These are phyloP conservation scores for Euryodendron excelsum DNA, from an alignment of 148 eudicot genomes.

Conservation along the genomic window DNA sequence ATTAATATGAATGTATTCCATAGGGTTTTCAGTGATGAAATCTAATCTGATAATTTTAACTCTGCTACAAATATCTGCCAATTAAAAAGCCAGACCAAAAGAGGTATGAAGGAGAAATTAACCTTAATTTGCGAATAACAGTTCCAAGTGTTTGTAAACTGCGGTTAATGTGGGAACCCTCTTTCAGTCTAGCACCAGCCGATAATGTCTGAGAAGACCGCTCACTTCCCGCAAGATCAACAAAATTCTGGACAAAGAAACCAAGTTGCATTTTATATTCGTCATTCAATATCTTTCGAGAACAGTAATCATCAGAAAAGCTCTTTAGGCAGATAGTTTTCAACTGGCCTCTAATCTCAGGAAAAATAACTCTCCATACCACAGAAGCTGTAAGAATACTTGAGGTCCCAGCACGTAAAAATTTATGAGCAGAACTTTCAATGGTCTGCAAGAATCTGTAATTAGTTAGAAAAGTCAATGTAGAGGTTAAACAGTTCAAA, in stretches of 20 bases:
- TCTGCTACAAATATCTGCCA: background rate
- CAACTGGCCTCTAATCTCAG: background rate
- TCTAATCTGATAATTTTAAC: background rate
- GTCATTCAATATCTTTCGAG: background rate
- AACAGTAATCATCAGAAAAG: background rate
- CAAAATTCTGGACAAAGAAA: slow-evolving; percentile 63
- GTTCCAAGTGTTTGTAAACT: slow-evolving; percentile 85
- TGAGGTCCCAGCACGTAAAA: slow-evolving; percentile 44
- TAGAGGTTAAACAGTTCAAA: background rate
- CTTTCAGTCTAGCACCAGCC: slow-evolving; percentile 79
- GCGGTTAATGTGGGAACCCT: slow-evolving; percentile 90
- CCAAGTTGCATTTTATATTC: background rate
- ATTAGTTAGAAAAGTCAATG: background rate
- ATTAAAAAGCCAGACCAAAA: background rate
- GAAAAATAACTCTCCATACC: slow-evolving; percentile 44
- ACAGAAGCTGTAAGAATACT: slow-evolving; percentile 79
- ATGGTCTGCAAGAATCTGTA: slow-evolving; percentile 45
- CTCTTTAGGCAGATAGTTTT: background rate
- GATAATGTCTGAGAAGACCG: slow-evolving; percentile 88
- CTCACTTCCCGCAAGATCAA: slow-evolving; percentile 98
- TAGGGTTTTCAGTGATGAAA: background rate
- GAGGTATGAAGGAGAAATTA: slow-evolving; percentile 6
- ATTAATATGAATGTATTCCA: background rate
- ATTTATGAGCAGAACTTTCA: slow-evolving; percentile 71
- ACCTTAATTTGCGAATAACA: slow-evolving; percentile 91